These are phyloP conservation scores for Tricholoma flavovirens DNA, from an alignment of 768 basidiomycete species.

Conservation along the genomic window DNA sequence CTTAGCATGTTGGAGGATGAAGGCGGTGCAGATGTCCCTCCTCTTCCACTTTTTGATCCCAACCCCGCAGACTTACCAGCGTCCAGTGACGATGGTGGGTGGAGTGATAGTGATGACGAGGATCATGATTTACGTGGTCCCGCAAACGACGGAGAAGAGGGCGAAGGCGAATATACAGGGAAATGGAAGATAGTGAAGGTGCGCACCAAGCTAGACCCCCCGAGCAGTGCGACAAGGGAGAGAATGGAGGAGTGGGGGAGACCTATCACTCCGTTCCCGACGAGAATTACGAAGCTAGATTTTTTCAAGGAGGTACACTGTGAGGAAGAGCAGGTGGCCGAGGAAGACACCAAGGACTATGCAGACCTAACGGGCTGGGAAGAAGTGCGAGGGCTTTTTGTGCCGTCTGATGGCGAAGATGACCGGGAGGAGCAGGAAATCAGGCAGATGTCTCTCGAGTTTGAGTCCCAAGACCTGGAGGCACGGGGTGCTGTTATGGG, in stretches of 20 bases:
- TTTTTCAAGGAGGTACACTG: slow-evolving; percentile 15
- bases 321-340: slow-evolving; percentile 15
- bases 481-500: background rate
- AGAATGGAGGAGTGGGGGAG: slow-evolving; percentile 60
- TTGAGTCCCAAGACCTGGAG: slow-evolving; percentile 2
- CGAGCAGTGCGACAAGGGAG: slow-evolving; percentile 46
- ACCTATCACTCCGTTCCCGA: slow-evolving; percentile 64
- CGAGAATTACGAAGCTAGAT: slow-evolving; percentile 15
- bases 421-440: slow-evolving; percentile 21
- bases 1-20: slow-evolving; percentile 25
- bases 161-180: slow-evolving; percentile 64
- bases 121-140: slow-evolving; percentile 2
- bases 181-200: slow-evolving; percentile 50
- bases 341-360: slow-evolving; percentile 18
- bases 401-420: slow-evolving; percentile 19
- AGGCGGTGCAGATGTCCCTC: slow-evolving; percentile 21
- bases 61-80: slow-evolving; percentile 16
- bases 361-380: slow-evolving; percentile 17
- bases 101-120: slow-evolving; percentile 36
- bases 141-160: slow-evolving; percentile 17
- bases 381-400: slow-evolving; percentile 21
- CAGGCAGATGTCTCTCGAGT: slow-evolving; percentile 15
- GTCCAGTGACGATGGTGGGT: slow-evolving; percentile 18
- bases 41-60: slow-evolving; percentile 25
- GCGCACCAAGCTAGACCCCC: slow-evolving; percentile 61